Conservation (phyloP, 345 rosid species). For the Carallia brachiata region DNA sequence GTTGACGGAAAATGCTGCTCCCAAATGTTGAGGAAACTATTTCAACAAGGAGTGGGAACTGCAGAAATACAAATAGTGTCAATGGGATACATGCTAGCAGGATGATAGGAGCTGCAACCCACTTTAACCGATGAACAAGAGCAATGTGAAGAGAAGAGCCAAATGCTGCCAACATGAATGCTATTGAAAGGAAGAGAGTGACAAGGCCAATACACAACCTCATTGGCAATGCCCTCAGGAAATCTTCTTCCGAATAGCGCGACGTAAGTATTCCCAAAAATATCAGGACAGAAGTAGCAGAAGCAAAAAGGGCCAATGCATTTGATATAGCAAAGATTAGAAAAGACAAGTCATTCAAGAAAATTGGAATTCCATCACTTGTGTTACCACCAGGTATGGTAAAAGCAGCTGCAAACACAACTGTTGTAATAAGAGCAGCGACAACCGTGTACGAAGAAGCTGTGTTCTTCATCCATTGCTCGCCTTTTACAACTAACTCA, state of each 20-base stretch:
- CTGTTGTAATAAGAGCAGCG: constrained; percentile 17
- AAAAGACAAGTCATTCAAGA: neutral
- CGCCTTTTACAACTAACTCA: constrained; percentile 12
- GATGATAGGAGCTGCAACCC: constrained; percentile 15
- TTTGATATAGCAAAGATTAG: constrained; percentile 5
- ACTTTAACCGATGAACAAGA: neutral
- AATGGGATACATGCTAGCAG: constrained; percentile 5
- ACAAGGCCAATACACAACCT: constrained; percentile 17
- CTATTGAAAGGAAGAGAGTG: neutral
- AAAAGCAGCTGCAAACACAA: constrained; percentile 20
- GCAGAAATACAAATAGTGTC: constrained; percentile 17
- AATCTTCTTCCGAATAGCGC: constrained; percentile 19
- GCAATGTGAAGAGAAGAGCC: neutral
- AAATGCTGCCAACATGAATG: no score
- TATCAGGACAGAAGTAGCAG: constrained; percentile 12
- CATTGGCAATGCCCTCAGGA: constrained; percentile 11
- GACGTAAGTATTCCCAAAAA: constrained; percentile 24
- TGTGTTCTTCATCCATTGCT: constrained; percentile 24
- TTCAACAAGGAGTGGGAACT: constrained; percentile 12
- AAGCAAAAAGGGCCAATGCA: constrained; percentile 11
- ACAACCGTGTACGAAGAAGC: constrained; percentile 16
- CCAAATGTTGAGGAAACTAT: constrained; percentile 5
- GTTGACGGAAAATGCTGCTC: constrained; percentile 5
- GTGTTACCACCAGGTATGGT: constrained; percentile 15
- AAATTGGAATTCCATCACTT: constrained; percentile 1